phyloP scores from a whole-genome alignment of 2,329 filamentous ascomycete species.

The Purpureocillium takamizusanense region DNA sequence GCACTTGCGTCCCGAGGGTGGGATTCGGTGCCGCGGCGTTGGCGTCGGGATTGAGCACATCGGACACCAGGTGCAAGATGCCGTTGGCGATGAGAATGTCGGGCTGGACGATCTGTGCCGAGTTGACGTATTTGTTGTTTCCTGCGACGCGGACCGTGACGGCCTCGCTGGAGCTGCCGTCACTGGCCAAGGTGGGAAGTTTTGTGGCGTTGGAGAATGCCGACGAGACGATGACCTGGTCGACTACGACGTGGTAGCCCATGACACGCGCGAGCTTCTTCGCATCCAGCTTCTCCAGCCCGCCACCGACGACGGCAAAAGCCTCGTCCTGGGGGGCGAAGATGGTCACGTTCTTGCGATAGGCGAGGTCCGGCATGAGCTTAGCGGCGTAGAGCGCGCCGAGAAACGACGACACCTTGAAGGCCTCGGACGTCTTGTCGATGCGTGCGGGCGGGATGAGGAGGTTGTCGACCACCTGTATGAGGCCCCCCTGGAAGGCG shows the following conservation, averaged over 20 bases:
- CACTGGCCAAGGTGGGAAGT: slow-evolving; percentile 23
- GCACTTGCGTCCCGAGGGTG: slow-evolving; percentile 28
- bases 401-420: slow-evolving; percentile 32
- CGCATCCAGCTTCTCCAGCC: slow-evolving; percentile 34
- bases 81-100: slow-evolving; percentile 49
- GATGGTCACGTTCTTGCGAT: slow-evolving; percentile 42
- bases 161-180: slow-evolving; percentile 30
- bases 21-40: slow-evolving; percentile 25
- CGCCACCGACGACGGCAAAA: slow-evolving; percentile 47
- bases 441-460: slow-evolving; percentile 36
- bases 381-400: slow-evolving; percentile 21
- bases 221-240: slow-evolving; percentile 41
- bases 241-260: slow-evolving; percentile 56
- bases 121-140: slow-evolving; percentile 40
- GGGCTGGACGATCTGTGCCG: slow-evolving; percentile 41
- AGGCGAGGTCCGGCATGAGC: slow-evolving; percentile 31
- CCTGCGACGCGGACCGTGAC: slow-evolving; percentile 30
- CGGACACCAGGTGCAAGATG: slow-evolving; percentile 49
- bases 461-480: slow-evolving; percentile 44
- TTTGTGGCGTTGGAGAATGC: slow-evolving; percentile 21
- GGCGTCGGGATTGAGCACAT: slow-evolving; percentile 35
- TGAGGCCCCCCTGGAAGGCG: slow-evolving; percentile 35
- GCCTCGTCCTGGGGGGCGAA: slow-evolving; percentile 55
- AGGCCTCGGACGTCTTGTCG: slow-evolving; percentile 41
- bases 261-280: slow-evolving; percentile 43